Conservation (phyloP, 495 filamentous ascomycete genomes). For the Parathielavia appendiculata region DNA sequence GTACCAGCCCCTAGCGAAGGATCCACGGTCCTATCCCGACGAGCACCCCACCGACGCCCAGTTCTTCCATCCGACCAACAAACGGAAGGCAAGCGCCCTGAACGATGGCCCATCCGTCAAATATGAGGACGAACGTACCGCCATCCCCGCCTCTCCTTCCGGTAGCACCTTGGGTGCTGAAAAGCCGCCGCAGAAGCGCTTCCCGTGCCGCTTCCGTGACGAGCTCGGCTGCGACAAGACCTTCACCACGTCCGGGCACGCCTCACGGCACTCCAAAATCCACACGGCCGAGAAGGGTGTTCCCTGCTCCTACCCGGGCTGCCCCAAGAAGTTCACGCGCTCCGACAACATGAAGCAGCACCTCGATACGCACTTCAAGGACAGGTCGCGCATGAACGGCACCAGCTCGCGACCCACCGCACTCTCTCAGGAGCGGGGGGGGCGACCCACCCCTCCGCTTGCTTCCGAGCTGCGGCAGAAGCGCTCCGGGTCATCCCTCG, state of each 20-base stretch:
- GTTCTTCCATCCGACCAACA: constrained; percentile 27
- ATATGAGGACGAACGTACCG: constrained; percentile 32
- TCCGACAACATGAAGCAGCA: constrained; percentile 99
- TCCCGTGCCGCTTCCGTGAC: constrained; percentile 59
- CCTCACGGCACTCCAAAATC: constrained; percentile 93
- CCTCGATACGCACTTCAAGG: constrained; percentile 75
- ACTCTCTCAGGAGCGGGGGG: constrained; percentile 27
- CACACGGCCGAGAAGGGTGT: constrained; percentile 95
- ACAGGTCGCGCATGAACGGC: constrained; percentile 41
- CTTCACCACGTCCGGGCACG: constrained; percentile 94
- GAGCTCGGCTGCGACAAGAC: constrained; percentile 69
- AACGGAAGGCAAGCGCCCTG: constrained; percentile 31
- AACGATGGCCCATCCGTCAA: constrained; percentile 26
- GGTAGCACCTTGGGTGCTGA: constrained; percentile 30
- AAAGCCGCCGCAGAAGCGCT: constrained; percentile 49
- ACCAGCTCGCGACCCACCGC: constrained; percentile 26
- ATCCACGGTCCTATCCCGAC: constrained; percentile 29
- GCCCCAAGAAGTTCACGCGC: constrained; percentile 89
- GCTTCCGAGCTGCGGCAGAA: no score
- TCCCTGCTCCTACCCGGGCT: constrained; percentile 67
- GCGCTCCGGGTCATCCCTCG: no score
- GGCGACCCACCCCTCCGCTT: constrained; percentile 20
- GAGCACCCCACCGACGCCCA: constrained; percentile 34
- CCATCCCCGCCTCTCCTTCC: constrained; percentile 29
- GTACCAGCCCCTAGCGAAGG: constrained; percentile 12